Evolutionary conservation across 164 flowering plant species (phyloP), one percentile per base, ranked within the genome.

Genomic region (Euptelea pleiosperma): DNA sequence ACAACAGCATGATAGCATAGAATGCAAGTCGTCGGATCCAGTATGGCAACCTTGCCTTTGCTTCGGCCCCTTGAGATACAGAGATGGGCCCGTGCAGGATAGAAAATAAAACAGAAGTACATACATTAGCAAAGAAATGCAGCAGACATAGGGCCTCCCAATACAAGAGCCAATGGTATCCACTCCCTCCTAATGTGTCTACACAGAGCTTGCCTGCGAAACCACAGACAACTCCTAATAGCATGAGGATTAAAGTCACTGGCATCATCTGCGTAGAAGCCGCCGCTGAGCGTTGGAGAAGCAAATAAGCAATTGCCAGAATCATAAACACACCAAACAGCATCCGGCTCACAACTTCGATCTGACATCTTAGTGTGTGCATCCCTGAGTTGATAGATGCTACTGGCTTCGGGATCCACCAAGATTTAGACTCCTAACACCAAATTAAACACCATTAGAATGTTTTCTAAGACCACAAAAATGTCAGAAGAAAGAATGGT

Each of bases 121-220:
- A 85, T 0, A 63, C 34, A 35, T 72, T 80, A 11, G 87, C 73
- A 19, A 87, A 62, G 65, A 87, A 85, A 66, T 94, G 98, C 40
- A 94, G 15, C 51, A 63, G 40, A 64, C 98, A 94, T 1, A 87
- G 66, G 19, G 60, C 66, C 58, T 87, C 95, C 98, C 98, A 94
- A 21, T 64, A 73, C 0, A 79, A 19, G 15, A 94, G 83, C 98
- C 99, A 94, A 39, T 49, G 70, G 24, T 67, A 67, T 58, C 99
- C 99, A 30, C 71, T 79, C 10, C 97, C 99, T 10, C 98, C 98
- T 61, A 91, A 60, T 0, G 96, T 79, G 62, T 91, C 90, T 0
- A 94, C 76, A 56, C 99, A 94, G 48, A 94, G 51, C 75, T 84
- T 91, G 34, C 98, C 98, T 0, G 81, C 79, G 33, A 77, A 69